These are phyloP conservation scores for Erysiphe pulchra DNA, from an alignment of 2,329 filamentous ascomycete species.

Conservation along the genomic window DNA sequence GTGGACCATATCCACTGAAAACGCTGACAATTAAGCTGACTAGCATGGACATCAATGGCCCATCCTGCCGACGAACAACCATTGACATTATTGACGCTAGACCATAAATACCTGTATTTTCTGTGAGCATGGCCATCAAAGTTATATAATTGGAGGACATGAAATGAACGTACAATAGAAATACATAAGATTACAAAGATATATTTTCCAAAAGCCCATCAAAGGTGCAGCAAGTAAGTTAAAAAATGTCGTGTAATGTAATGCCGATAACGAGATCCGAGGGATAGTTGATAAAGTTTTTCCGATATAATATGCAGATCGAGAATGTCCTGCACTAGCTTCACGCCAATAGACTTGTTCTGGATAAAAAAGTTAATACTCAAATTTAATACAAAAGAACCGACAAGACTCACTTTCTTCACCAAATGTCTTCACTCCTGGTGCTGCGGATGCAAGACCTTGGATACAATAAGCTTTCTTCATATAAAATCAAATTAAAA, in stretches of 20 bases:
- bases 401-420: constrained; percentile 17
- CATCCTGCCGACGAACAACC: constrained; percentile 27
- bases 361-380: not conserved
- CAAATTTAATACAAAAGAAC: not conserved
- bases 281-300: constrained; percentile 26
- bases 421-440: constrained; percentile 29
- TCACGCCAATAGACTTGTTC: constrained; percentile 27
- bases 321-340: constrained; percentile 27
- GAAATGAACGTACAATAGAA: constrained; percentile 21
- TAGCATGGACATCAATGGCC: constrained; percentile 29
- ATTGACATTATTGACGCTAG: constrained; percentile 26
- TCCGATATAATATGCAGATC: constrained; percentile 28
- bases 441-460: constrained; percentile 26
- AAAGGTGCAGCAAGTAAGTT: constrained; percentile 22
- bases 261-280: constrained; percentile 22
- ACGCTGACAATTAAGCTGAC: constrained; percentile 26
- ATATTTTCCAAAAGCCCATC: constrained; percentile 23
- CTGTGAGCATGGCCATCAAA: not conserved
- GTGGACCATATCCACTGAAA: constrained; percentile 25
- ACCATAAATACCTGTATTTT: constrained; percentile 21
- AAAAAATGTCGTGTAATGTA: constrained; percentile 28
- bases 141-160: not conserved
- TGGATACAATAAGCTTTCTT: not conserved
- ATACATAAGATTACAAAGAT: constrained; percentile 25
- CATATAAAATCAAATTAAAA: no score